Base-by-base conservation (phyloP, 495 filamentous ascomycete genomes). In the Penicillium malachiteum region DNA sequence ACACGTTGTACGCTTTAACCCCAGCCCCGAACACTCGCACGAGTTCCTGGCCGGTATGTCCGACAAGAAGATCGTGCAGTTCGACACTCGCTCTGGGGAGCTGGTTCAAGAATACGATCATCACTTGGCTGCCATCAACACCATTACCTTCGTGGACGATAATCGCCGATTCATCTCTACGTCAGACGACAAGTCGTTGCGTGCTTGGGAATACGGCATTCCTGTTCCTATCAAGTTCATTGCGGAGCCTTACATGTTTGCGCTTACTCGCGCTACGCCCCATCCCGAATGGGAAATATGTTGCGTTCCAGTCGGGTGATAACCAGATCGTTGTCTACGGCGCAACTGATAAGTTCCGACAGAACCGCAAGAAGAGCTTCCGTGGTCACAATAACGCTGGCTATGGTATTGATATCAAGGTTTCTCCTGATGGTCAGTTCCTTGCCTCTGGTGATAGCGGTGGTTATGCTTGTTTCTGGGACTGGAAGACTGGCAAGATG, bases 401-500 rank as follows among this genome's bases (percentile, higher is more conserved):
- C 12, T 96, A 96, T 66, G 92, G 88, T 26, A 89, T 96, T 61
- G 94, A 96, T 62, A 78, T 98, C 46, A 86, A 85, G 38, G 87
- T 92, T 70, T 89, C 84, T 52, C 94, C 94, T 1, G 94, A 97
- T 65, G 94, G 94, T 3, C 88, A 92, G 65, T 91, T 96, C 66
- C 78, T 97, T 48, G 84, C 79, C 11, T 87, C 81, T 34, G 94
- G 94, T 51, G 95, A 97, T 68, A 87, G 79, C 38, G 91, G 79
- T 38, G 94, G 94, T 18, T 96, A 82, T 62, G 85, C 93, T 42
- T 96, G 90, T 71, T 96, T 96, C 75, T 98, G 92, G 92, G 93
- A 97, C 70, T 97, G 90, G 85, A 98, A 97, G 84, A 96, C 91
- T 37, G 91, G 92, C 64, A 97, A 96, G 74, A 90, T 98, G 90